Conservation (phyloP, 1,284 basidiomycete species). For the Farysia itapuensis region DNA sequence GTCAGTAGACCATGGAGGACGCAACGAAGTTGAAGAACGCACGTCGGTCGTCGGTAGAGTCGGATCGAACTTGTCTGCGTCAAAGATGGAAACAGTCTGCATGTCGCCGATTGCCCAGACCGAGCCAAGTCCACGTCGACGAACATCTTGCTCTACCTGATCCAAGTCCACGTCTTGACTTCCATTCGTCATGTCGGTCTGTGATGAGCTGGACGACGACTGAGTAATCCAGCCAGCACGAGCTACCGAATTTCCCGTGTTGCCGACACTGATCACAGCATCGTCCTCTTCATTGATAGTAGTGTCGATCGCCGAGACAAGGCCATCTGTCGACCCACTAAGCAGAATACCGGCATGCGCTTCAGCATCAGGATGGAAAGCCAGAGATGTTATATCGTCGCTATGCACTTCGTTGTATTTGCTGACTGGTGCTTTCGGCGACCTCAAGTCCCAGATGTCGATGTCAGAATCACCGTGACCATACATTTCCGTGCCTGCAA, state of each 20-base stretch:
- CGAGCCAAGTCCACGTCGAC: slow-evolving; percentile 35
- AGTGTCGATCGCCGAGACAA: slow-evolving; percentile 51
- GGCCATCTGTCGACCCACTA: slow-evolving; percentile 51
- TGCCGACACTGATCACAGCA: slow-evolving; percentile 53
- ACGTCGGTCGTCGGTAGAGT: slow-evolving; percentile 31
- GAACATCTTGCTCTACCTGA: slow-evolving; percentile 23
- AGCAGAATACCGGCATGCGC: slow-evolving; percentile 38
- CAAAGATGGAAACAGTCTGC: slow-evolving; percentile 55
- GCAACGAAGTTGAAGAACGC: slow-evolving; percentile 34
- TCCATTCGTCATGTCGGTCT: slow-evolving; percentile 9
- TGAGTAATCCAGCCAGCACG: slow-evolving; percentile 45
- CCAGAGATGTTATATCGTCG: slow-evolving; percentile 52
- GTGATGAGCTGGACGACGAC: neutral
- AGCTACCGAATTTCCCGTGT: slow-evolving; percentile 51
- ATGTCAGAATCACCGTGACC: slow-evolving; percentile 47
- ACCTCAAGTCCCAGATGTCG: slow-evolving; percentile 52
- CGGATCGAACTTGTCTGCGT: slow-evolving; percentile 53
- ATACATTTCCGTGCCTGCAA: slow-evolving; percentile 52
- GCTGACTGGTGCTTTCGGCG: slow-evolving; percentile 18
- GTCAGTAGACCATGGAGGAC: slow-evolving; percentile 51
- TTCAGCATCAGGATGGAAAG: slow-evolving; percentile 40
- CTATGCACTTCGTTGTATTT: slow-evolving; percentile 56
- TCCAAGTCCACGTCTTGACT: slow-evolving; percentile 12
- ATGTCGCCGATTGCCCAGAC: slow-evolving; percentile 56
- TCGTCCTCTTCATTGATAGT: slow-evolving; percentile 51